phyloP scores from a whole-genome alignment of 1,139 yeast species.

The Yamadazyma spencermartinsiae region DNA sequence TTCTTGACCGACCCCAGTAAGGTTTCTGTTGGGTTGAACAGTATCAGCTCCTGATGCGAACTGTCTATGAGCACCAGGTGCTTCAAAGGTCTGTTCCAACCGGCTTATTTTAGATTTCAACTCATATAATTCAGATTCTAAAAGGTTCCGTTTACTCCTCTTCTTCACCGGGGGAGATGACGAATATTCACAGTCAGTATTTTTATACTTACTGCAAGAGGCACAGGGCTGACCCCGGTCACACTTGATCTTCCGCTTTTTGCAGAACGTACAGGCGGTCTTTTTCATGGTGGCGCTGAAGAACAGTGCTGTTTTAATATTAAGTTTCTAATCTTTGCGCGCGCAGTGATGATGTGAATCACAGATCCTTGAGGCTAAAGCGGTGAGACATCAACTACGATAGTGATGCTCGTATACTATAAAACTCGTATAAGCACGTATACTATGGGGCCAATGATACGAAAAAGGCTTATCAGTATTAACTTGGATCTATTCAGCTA shows the following conservation, averaged over 20 bases:
- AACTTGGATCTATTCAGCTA: too few species aligned
- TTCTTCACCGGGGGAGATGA: constrained; percentile 4
- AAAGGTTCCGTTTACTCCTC: background rate
- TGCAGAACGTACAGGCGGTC: constrained; percentile 10
- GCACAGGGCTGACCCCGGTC: constrained; percentile 8
- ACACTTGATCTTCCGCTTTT: constrained; percentile 10
- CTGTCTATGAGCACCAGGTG: background rate
- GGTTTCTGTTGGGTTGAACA: background rate
- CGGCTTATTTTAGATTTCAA: constrained; percentile 1
- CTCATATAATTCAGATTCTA: constrained; percentile 3
- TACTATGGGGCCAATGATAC: too few species aligned
- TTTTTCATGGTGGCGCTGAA: constrained; percentile 3
- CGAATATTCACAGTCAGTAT: constrained; percentile 6
- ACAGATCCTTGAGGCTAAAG: background rate
- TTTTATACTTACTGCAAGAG: constrained; percentile 8
- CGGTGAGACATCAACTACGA: too few species aligned
- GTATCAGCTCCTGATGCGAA: background rate
- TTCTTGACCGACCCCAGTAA: background rate
- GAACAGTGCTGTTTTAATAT: background rate
- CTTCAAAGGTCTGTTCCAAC: background rate
- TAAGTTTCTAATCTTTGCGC: constrained; percentile 1
- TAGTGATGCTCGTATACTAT: too few species aligned
- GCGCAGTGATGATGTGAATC: constrained; percentile 2
- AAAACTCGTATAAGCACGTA: too few species aligned
- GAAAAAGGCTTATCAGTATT: too few species aligned